phyloP scores from a whole-genome alignment of 164 flowering plant species.

The Paratinospora sagittata region DNA sequence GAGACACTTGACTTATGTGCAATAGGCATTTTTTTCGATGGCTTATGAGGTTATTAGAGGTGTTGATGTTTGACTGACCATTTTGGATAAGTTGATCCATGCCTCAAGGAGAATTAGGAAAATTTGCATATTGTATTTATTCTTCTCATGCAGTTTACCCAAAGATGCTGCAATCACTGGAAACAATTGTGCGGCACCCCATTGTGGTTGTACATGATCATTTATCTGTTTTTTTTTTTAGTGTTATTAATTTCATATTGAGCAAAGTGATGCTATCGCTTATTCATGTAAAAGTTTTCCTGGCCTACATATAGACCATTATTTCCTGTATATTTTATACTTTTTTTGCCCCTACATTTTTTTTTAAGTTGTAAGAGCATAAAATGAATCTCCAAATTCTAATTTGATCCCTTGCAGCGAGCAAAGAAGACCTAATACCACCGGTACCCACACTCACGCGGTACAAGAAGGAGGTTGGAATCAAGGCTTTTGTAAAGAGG shows the following conservation, averaged over 20 bases:
- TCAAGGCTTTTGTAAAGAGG: slow-evolving; percentile 92
- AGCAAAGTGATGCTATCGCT: not conserved
- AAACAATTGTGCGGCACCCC: no score
- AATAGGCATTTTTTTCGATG: no score
- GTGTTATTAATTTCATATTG: not conserved
- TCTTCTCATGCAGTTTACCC: no score
- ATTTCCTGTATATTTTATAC: not conserved
- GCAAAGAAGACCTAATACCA: slow-evolving; percentile 86
- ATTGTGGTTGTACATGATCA: no score
- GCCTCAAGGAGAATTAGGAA: no score
- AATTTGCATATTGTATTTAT: no score
- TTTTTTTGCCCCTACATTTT: not conserved
- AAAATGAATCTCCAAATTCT: not conserved
- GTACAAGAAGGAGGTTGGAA: slow-evolving; percentile 77
- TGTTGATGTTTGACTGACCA: no score
- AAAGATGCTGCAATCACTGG: no score
- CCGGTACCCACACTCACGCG: slow-evolving; percentile 88
- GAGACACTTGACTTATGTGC: no score
- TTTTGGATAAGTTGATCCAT: no score
- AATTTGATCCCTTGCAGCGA: slow-evolving; percentile 44
- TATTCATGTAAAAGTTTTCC: not conserved
- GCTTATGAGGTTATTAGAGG: no score
- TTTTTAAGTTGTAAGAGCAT: not conserved
- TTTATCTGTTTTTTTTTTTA: not conserved
- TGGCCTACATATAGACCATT: not conserved